Conservation (phyloP, 768 basidiomycete species). For the Leccinum obscurum region DNA sequence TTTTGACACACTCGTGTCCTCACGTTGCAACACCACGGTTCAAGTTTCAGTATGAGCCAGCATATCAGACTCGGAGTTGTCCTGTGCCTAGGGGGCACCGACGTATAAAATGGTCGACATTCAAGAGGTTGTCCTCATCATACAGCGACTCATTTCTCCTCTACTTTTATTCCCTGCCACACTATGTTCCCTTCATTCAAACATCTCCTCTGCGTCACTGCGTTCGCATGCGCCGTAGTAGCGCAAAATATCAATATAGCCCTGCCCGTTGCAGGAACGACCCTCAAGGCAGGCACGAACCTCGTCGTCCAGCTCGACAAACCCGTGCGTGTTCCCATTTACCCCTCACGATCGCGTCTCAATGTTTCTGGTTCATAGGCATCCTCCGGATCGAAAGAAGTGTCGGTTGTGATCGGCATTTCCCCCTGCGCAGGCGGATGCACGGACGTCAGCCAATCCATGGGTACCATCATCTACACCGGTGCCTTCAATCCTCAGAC, state of each 20-base stretch:
- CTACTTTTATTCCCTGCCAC: too few species aligned
- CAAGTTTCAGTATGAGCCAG: too few species aligned
- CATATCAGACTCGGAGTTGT: background rate
- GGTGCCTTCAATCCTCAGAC: slow-evolving; percentile 1
- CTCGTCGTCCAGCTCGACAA: slow-evolving; percentile 41
- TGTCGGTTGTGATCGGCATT: slow-evolving; percentile 9
- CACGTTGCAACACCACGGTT: background rate
- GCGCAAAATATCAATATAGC: slow-evolving; percentile 43
- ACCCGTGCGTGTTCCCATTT: slow-evolving; percentile 34
- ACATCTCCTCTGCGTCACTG: slow-evolving; percentile 9
- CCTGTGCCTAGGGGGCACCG: background rate
- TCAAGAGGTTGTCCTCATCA: background rate
- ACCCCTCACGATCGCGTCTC: background rate
- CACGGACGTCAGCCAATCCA: background rate
- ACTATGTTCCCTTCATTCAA: slow-evolving; percentile 14
- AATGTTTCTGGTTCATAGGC: background rate
- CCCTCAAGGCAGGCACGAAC: slow-evolving; percentile 33
- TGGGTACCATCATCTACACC: slow-evolving; percentile 6
- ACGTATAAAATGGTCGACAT: slow-evolving; percentile 7
- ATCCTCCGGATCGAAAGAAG: background rate
- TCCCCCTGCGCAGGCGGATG: background rate
- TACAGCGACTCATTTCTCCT: background rate
- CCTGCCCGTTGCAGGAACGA: slow-evolving; percentile 33
- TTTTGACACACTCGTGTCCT: background rate
- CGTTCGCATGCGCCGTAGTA: slow-evolving; percentile 24